These are phyloP conservation scores for Globisporangium parvum DNA, from an alignment of 352 stramenopile genomes.

Conservation along the genomic window DNA sequence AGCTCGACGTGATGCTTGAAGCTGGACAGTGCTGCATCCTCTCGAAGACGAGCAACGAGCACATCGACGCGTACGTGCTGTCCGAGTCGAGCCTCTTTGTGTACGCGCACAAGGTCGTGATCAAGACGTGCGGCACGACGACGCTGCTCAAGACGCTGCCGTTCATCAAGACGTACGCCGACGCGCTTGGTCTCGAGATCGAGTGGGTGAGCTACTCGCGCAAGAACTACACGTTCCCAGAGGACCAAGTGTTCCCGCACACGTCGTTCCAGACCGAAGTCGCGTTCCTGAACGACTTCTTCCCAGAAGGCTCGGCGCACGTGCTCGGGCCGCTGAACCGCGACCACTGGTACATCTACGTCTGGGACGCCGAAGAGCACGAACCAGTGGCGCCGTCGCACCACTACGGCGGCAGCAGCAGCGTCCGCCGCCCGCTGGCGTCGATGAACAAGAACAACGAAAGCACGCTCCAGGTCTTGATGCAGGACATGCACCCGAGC, in stretches of 20 bases:
- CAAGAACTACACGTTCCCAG: conserved; percentile 99
- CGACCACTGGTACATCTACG: conserved; percentile 99
- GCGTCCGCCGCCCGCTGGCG: neutral
- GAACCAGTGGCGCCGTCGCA: conserved; percentile 11
- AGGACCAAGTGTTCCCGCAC: conserved; percentile 97
- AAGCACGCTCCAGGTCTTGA: conserved; percentile 78
- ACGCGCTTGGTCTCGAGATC: conserved; percentile 91
- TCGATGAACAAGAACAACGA: conserved; percentile 27
- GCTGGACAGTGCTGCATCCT: conserved; percentile 97
- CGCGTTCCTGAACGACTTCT: conserved; percentile 91
- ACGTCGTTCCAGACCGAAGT: conserved; percentile 96
- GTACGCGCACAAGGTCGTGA: conserved; percentile 97
- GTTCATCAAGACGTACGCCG: conserved; percentile 77
- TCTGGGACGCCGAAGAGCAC: conserved; percentile 90
- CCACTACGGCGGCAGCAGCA: neutral
- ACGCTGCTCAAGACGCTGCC: conserved; percentile 93
- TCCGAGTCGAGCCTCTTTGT: conserved; percentile 98
- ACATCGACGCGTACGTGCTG: conserved; percentile 94
- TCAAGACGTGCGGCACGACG: conserved; percentile 99
- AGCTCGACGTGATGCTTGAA: conserved; percentile 94
- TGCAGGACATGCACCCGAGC: conserved; percentile 82
- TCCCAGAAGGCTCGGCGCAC: conserved; percentile 79
- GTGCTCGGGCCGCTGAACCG: conserved; percentile 93
- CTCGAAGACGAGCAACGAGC: conserved; percentile 93
- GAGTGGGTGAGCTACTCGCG: conserved; percentile 98